Evolutionary conservation across 192 early-diverging fungal genomes (phyloP), one percentile per base, ranked within the genome.

Genomic region (Gonapodya sp.): DNA sequence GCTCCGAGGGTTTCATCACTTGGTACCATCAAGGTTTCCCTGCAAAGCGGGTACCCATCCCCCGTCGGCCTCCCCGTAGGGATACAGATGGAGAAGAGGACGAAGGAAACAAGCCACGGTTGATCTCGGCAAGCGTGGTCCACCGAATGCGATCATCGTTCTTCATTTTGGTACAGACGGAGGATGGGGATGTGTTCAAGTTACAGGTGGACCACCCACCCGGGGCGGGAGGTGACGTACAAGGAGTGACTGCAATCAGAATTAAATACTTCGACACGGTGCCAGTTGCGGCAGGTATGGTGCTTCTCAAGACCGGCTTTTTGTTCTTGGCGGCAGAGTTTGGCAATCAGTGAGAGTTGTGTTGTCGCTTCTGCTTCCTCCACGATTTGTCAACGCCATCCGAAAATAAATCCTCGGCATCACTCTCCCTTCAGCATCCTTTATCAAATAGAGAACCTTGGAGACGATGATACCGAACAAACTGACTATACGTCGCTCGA

Each of bases 221-320:
- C 0, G 35, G 79, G 31, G 79, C 79, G 18, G 89, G 89, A 64
- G 90, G 89, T 0, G 36, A 79, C 0, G 85, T 87, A 72, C 86
- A 86, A 1, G 84, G 82, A 1, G 86, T 91, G 14, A 73, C 80
- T n/a, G 86, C 87, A 37, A 87, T 99, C 84, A 91, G 90, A 34
- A 93, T 98, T 81, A 93, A 94, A 81, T 98, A 98, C 83, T 98
- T 98, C 86, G 97, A 98, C 82, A 96, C 95, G 1, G 88, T 99
- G 0, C 92, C 96, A n/a, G 88, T 93, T 0, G 89, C 96, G 2
- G 87, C 89, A 18, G 87, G 89, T 34, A 82, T 99, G 73, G 91
- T 93, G 78, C 91, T 99, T 72, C 88, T 99, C 75, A 95, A 94
- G 81, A 93, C 94, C 36, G 98, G 98, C 35, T 97, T 96, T 78